Evolutionary conservation across 805 yeast genomes (phyloP).

Genomic region (Candida nonsorbophila): DNA sequence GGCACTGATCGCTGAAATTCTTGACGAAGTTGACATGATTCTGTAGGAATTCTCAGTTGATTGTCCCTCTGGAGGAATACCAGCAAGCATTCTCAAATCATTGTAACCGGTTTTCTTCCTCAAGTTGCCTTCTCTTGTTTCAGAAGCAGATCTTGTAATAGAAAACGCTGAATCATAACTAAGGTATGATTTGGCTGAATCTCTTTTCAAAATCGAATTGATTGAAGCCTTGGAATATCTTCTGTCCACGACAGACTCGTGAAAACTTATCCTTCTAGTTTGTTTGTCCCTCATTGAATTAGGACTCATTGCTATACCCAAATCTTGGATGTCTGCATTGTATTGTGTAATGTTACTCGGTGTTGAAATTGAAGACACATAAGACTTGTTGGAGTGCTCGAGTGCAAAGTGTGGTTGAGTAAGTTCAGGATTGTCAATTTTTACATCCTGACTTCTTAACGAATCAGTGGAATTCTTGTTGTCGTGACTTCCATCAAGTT

Average conservation of each 20-base stretch:
- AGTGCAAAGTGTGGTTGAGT: constrained; percentile 7
- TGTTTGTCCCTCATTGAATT: constrained; percentile 18
- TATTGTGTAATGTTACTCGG: constrained; percentile 34
- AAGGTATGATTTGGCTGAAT: constrained; percentile 46
- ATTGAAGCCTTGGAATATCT: constrained; percentile 25
- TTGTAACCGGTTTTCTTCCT: constrained; percentile 48
- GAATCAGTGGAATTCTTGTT: no score
- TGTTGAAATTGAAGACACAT: constrained; percentile 15
- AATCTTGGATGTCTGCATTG: constrained; percentile 36
- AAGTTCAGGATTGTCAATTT: no score
- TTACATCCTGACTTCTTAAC: no score
- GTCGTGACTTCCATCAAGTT: no score
- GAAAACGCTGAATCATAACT: constrained; percentile 59
- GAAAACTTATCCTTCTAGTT: constrained; percentile 19
- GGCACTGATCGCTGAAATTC: constrained; percentile 15
- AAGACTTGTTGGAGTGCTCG: constrained; percentile 4
- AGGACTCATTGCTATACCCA: constrained; percentile 39
- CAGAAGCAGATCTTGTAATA: constrained; percentile 14
- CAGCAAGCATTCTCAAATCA: constrained; percentile 38
- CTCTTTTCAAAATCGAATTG: constrained; percentile 26
- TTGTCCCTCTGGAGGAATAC: constrained; percentile 7
- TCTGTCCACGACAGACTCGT: constrained; percentile 9
- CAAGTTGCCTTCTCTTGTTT: constrained; percentile 15
- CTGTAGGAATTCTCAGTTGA: constrained; percentile 1
- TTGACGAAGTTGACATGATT: constrained; percentile 10